Evolutionary conservation across 495 filamentous ascomycete genomes (phyloP).

Genomic region (Geopyxis carbonaria): DNA sequence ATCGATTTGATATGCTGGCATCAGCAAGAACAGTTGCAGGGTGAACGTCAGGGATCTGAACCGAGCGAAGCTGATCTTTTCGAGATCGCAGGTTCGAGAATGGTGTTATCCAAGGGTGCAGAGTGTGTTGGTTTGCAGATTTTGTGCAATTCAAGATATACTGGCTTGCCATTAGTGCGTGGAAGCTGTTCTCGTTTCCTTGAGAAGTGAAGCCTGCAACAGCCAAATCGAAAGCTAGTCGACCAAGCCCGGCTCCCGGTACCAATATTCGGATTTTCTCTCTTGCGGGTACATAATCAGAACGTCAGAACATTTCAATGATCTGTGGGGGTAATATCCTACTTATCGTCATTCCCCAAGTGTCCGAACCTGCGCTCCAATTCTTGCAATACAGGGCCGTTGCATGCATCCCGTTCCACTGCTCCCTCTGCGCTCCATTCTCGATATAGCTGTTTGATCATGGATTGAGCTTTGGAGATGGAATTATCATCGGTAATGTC

Average conservation of each 20-base stretch:
- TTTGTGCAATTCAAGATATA: slow-evolving; percentile 59
- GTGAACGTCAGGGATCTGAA: slow-evolving; percentile 27
- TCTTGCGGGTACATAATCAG: no score
- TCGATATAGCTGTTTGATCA: slow-evolving; percentile 80
- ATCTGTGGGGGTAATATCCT: slow-evolving; percentile 14
- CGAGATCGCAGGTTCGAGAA: slow-evolving; percentile 32
- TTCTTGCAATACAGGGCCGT: slow-evolving; percentile 49
- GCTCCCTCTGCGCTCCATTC: slow-evolving; percentile 79
- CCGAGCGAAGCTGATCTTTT: slow-evolving; percentile 26
- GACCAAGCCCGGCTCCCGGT: slow-evolving; percentile 75
- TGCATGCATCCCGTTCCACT: slow-evolving; percentile 56
- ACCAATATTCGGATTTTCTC: slow-evolving; percentile 51
- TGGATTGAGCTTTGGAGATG: slow-evolving; percentile 74
- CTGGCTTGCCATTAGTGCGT: slow-evolving; percentile 70
- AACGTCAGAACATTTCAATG: no score
- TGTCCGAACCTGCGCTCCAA: slow-evolving; percentile 34
- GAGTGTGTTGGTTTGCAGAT: slow-evolving; percentile 15
- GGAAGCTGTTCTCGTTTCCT: slow-evolving; percentile 93
- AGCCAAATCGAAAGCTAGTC: slow-evolving; percentile 74
- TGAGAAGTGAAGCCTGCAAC: slow-evolving; percentile 51
- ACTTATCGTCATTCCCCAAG: slow-evolving; percentile 15
- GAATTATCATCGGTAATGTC: no score
- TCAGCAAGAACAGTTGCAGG: slow-evolving; percentile 20
- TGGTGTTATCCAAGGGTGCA: slow-evolving; percentile 31
- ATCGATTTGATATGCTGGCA: slow-evolving; percentile 33